Evolutionary conservation across 225 moss, liverwort and hornwort species (phyloP), one percentile per base, ranked within the genome.

Genomic region (Marchantia paleacea): DNA sequence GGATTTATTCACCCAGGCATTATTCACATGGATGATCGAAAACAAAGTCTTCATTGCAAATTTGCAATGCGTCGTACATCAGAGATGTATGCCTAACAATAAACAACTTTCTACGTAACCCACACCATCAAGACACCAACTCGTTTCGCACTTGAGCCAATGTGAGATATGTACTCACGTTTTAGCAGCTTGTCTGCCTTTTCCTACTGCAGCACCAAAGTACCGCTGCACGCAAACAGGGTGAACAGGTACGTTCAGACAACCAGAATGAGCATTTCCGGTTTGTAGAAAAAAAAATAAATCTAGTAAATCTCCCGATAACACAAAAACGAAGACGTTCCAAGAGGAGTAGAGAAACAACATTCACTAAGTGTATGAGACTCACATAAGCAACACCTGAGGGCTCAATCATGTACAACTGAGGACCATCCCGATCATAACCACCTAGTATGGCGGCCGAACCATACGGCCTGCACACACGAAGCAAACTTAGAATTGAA

Each of bases 321-420:
- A 22, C 7, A 70, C 48, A 49, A 58, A 5, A 58, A 19, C 14
- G 5, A 58, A 7, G 64, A 15, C 9, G 30, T 49, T 48, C 50
- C 14, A 3, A 47, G 5, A 70, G 2, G 9, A n/a, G 15, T 7
- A 50, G 0, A 22, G 19, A 3, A 49, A 6, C 18, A 9, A 12
- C 48, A 22, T 73, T 3, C 25, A 11, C n/a, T 50, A 8, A 25
- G 57, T 57, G 57, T 12, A 13, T 57, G 57, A 16, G 26, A 55
- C 75, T 87, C 89, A 96, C 94, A 75, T 94, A 95, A 31, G 95
- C 93, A 82, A 94, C 92, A 84, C 95, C 95, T 69, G 95, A 99
- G 18, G 95, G 94, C 83, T 95, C 97, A 84, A 99, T 95, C 95
- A 99, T 99, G 86, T 95, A 99, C 18, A 99, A 89, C 79, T 99